Percentiles rank a stretch among this genome's conserved stretches.
phyloP scores from a whole-genome alignment of 345 rosid genomes.

The Orychophragmus violaceus region DNA sequence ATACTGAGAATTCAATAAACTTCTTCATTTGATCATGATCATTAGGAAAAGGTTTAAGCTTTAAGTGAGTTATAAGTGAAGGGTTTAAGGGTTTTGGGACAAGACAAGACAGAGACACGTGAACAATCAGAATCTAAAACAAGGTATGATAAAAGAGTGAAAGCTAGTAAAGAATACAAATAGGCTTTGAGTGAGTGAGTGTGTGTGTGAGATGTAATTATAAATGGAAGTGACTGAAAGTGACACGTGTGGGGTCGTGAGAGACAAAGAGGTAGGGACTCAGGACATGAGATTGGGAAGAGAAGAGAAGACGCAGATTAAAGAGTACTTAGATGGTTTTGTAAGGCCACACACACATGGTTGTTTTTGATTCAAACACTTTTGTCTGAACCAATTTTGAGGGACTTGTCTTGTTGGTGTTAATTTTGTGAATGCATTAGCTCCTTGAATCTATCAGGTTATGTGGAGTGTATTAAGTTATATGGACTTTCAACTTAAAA shows the following conservation, averaged over 20 bases:
- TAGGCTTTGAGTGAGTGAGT: conserved; percentile 5
- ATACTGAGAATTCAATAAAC: conserved; percentile 8
- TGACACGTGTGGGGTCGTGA: conserved; percentile 34
- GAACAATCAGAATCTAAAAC: conserved; percentile 33
- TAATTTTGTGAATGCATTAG: conserved; percentile 15
- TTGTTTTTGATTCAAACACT: conserved; percentile 22
- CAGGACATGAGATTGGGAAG: conserved; percentile 24
- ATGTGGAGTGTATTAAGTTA: neutral
- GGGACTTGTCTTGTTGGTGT: conserved; percentile 20
- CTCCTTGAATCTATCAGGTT: conserved; percentile 28
- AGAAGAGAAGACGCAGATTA: conserved; percentile 21
- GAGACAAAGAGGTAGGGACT: conserved; percentile 31
- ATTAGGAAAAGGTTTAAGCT: conserved; percentile 18
- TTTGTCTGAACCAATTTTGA: neutral
- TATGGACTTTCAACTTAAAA: no score
- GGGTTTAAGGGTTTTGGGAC: conserved; percentile 27
- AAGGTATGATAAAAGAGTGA: conserved; percentile 41
- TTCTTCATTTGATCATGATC: neutral
- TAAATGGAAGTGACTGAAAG: conserved; percentile 29
- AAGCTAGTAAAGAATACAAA: conserved; percentile 30
- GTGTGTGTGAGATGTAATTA: conserved; percentile 26
- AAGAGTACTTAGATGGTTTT: conserved; percentile 19
- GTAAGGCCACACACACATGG: conserved; percentile 26
- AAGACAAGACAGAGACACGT: conserved; percentile 54
- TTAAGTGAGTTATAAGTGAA: conserved; percentile 2